Conservation (phyloP, 2,329 filamentous ascomycete genomes). For the Helotiales sp. region DNA sequence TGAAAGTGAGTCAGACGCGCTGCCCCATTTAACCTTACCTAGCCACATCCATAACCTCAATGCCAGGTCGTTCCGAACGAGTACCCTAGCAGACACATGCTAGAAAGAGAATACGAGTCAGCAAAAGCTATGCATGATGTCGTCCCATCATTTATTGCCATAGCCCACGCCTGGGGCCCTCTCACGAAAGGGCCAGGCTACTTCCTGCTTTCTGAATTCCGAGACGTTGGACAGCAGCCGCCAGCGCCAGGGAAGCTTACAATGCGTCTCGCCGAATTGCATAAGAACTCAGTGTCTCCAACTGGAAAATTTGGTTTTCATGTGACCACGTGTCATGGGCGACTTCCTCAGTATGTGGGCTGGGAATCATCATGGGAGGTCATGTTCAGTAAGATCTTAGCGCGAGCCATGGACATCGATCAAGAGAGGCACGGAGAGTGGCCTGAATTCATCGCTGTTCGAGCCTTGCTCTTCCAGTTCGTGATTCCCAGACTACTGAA, state of each 20-base stretch:
- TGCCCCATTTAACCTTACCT: no score
- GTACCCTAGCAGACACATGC: no score
- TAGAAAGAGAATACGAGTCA: no score
- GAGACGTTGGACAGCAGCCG: no score
- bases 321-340: constrained; percentile 38
- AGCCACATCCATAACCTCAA: no score
- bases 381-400: constrained; percentile 32
- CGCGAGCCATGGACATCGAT: constrained; percentile 21
- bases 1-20: no score
- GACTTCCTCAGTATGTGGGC: constrained; percentile 37
- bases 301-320: constrained; percentile 39
- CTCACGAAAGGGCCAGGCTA: no score
- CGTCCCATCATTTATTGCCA: no score
- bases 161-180: no score
- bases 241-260: constrained; percentile 26
- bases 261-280: constrained; percentile 27
- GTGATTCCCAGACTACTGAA: constrained; percentile 24
- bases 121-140: no score
- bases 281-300: constrained; percentile 17
- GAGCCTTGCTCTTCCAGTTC: constrained; percentile 10
- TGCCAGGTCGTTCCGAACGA: no score
- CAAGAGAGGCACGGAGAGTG: constrained; percentile 24
- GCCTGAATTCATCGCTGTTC: constrained; percentile 23
- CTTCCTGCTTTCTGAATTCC: no score
- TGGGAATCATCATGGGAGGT: constrained; percentile 40